phyloP scores from a whole-genome alignment of 2,329 filamentous ascomycete species.

The Penicillium sp. region DNA sequence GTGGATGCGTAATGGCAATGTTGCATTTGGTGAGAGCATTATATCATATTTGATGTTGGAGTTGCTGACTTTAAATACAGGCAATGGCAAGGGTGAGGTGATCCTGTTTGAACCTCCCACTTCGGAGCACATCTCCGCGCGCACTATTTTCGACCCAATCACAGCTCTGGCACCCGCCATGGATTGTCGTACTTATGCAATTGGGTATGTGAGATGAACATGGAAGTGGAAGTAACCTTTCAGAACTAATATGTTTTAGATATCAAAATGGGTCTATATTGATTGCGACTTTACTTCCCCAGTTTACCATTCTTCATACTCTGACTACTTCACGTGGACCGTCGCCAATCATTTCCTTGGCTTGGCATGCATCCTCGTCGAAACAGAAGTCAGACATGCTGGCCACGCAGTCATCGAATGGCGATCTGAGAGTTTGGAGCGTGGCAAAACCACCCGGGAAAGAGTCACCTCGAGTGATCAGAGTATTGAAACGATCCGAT shows the following conservation, averaged over 20 bases:
- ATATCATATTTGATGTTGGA: neutral
- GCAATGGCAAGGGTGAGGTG: constrained; percentile 87
- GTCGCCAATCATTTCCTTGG: constrained; percentile 79
- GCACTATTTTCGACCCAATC: constrained; percentile 92
- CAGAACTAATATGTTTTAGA: constrained; percentile 46
- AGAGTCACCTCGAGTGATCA: constrained; percentile 82
- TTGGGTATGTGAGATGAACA: constrained; percentile 64
- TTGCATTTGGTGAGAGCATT: constrained; percentile 77
- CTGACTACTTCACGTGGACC: constrained; percentile 79
- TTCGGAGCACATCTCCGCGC: constrained; percentile 84
- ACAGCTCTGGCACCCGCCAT: constrained; percentile 86
- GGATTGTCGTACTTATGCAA: constrained; percentile 92
- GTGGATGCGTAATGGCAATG: constrained; percentile 97
- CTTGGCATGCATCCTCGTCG: constrained; percentile 95
- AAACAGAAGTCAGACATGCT: constrained; percentile 98
- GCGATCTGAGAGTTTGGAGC: constrained; percentile 94
- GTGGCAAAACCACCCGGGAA: constrained; percentile 73
- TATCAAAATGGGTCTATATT: constrained; percentile 94
- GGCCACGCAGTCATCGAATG: constrained; percentile 85
- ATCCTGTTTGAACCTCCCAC: constrained; percentile 92
- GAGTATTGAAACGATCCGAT: constrained; percentile 78
- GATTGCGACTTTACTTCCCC: constrained; percentile 82
- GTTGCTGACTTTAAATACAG: constrained; percentile 48
- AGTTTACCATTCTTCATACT: constrained; percentile 92
- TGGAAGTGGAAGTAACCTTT: neutral